Percentiles rank a stretch among this genome's conserved stretches.
phyloP scores from a whole-genome alignment of 73 alveolate genomes.

The Paramecium octaurelia region DNA sequence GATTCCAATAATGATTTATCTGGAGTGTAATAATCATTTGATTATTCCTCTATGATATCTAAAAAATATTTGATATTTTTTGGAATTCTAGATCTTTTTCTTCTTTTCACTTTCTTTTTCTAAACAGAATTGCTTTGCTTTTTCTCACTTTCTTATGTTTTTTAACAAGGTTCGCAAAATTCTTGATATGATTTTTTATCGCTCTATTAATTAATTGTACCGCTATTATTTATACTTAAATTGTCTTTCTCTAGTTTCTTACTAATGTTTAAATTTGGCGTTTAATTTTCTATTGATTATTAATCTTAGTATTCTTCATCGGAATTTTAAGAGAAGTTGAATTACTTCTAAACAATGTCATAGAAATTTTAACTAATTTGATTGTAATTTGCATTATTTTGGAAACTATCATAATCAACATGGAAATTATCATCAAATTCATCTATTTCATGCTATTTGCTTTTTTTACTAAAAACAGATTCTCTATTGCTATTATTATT shows the following conservation, averaged over 20 bases:
- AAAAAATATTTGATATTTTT: background rate
- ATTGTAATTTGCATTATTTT: background rate
- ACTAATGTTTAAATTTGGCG: background rate
- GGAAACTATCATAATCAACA: background rate
- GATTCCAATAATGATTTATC: background rate
- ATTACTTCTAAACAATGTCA: background rate
- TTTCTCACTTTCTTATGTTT: constrained; percentile 23
- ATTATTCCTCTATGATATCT: constrained; percentile 46
- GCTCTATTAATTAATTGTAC: background rate
- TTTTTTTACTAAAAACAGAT: background rate
- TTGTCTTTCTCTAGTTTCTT: background rate
- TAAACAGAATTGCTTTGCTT: background rate
- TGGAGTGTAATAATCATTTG: constrained; percentile 41
- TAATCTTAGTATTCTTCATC: background rate
- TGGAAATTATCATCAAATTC: background rate
- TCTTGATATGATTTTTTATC: constrained; percentile 4
- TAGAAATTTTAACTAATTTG: background rate
- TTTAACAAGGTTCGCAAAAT: constrained; percentile 10
- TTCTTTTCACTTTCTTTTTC: background rate
- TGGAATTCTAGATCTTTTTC: constrained; percentile 45
- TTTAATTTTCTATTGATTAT: background rate
- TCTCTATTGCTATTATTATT: background rate
- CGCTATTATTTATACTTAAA: background rate
- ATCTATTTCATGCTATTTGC: background rate
- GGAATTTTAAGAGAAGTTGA: background rate